Evolutionary conservation across 202 grass and related monocot genomes (phyloP), one percentile per base, ranked within the genome.

Genomic region (Musa balbisiana): DNA sequence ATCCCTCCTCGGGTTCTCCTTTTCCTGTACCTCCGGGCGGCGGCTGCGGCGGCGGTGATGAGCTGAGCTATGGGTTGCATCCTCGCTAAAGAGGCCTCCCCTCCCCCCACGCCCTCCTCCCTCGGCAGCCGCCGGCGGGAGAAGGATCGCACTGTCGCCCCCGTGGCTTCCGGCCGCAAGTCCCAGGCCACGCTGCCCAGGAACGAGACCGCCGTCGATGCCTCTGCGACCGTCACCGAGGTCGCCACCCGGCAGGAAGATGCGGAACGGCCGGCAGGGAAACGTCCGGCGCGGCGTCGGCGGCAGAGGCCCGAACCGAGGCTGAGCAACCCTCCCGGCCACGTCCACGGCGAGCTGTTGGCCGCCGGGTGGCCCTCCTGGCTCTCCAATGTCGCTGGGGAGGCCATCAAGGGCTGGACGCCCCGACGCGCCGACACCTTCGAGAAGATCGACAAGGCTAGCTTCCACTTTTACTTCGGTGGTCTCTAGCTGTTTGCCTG

Each of bases 301-400:
- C 67, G 33, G 10, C 10, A 33, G 43, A 70, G 67, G 67, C 27
- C 67, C 29, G 67, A 70, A 33, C 67, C 72, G 11, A 27, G 52
- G 72, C 22, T 27, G 72, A 73, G 72, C 8, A 70, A 70, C 67
- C 67, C 33, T 9, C 49, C 67, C 43, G 67, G 49, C 2, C 67
- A 70, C 17, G 9, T 56, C 23, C 72, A 73, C n/a, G 25, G 52
- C 11, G 72, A 73, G 72, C 72, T 56, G 72, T 53, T 73, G 52
- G 72, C 72, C 53, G 72, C 72, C 22, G 72, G 72, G 5, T 73
- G 72, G 72, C 72, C 72, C 72, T 9, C 72, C 72, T 73, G 72
- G 72, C 72, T 73, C 25, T 1, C 52, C 53, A 16, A 73, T n/a
- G 72, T 21, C 14, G 72, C 72, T 3, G 72, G 72, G 16, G 72